Conservation (phyloP, 805 yeast genomes). For the Metschnikowia cerradonensis region DNA sequence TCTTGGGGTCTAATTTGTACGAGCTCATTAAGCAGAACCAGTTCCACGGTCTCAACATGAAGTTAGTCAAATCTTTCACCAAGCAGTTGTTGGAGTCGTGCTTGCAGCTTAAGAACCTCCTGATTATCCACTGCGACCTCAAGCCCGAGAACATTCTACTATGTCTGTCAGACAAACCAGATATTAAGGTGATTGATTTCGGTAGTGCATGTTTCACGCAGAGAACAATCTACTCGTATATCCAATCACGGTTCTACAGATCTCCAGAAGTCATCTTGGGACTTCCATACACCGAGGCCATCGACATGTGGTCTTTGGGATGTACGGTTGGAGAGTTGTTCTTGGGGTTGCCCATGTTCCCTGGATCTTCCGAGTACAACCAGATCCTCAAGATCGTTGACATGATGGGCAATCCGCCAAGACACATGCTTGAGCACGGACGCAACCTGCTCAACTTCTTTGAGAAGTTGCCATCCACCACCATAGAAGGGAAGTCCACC, state of each 20-base stretch:
- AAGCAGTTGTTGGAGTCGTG: conserved; percentile 79
- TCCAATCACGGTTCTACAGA: conserved; percentile 88
- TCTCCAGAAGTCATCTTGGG: conserved; percentile 95
- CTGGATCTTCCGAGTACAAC: conserved; percentile 92
- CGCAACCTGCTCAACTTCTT: conserved; percentile 71
- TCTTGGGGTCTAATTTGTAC: conserved; percentile 81
- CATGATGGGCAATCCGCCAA: conserved; percentile 82
- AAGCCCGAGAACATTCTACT: conserved; percentile 93
- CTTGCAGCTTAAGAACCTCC: conserved; percentile 72
- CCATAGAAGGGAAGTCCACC: conserved; percentile 25
- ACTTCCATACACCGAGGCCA: conserved; percentile 84
- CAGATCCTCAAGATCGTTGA: conserved; percentile 79
- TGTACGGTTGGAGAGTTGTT: conserved; percentile 89
- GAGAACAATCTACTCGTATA: conserved; percentile 84
- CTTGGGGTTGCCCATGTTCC: conserved; percentile 88
- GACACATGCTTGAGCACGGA: conserved; percentile 97
- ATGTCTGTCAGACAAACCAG: conserved; percentile 75
- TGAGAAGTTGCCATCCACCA: conserved; percentile 35
- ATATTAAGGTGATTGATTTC: conserved; percentile 89
- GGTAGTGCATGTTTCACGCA: conserved; percentile 93
- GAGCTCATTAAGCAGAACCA: conserved; percentile 91
- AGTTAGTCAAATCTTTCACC: conserved; percentile 72
- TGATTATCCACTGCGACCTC: conserved; percentile 91
- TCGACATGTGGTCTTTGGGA: conserved; percentile 97
- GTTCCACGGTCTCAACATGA: conserved; percentile 82